These are phyloP conservation scores for Houttuynia cordata DNA, from an alignment of 164 flowering plant genomes.

Conservation along the genomic window DNA sequence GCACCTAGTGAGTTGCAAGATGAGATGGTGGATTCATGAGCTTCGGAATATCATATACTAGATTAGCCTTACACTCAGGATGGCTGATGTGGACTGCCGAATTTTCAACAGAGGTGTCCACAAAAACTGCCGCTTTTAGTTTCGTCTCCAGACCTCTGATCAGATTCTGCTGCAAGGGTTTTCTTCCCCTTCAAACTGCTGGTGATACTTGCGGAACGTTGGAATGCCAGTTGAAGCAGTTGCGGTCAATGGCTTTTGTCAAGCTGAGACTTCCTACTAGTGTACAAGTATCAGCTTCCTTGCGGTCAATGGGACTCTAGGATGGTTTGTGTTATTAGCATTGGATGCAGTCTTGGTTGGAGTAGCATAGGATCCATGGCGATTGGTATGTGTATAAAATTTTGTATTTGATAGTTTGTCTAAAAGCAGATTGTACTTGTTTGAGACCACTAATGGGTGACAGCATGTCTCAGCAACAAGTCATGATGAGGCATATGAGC, in stretches of 20 bases:
- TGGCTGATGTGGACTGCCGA: conserved; percentile 4
- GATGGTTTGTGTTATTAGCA: too few relatives aligned
- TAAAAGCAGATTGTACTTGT: too few relatives aligned
- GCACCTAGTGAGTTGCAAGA: conserved; percentile 95
- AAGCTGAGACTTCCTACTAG: neutral
- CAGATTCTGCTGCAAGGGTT: conserved; percentile 2
- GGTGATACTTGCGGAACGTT: conserved; percentile 25
- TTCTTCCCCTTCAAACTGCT: conserved; percentile 23
- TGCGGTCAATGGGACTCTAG: too few relatives aligned
- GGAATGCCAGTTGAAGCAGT: conserved; percentile 26
- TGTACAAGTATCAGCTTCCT: too few relatives aligned
- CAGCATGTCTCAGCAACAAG: too few relatives aligned
- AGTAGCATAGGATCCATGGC: too few relatives aligned
- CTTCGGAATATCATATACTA: neutral
- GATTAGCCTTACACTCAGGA: neutral
- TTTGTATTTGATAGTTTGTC: too few relatives aligned
- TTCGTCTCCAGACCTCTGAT: conserved; percentile 4
- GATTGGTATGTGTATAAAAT: too few relatives aligned
- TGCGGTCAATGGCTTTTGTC: conserved; percentile 15
- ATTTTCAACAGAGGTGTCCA: conserved; percentile 12
- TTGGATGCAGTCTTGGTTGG: too few relatives aligned
- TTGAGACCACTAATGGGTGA: too few relatives aligned
- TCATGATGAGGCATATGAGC: too few relatives aligned
- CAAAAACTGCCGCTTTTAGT: conserved; percentile 1
- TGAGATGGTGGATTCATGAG: conserved; percentile 83